Evolutionary conservation across 352 stramenopile species (phyloP), one percentile per base, ranked within the genome.

Genomic region (Blastocystis hominis): DNA sequence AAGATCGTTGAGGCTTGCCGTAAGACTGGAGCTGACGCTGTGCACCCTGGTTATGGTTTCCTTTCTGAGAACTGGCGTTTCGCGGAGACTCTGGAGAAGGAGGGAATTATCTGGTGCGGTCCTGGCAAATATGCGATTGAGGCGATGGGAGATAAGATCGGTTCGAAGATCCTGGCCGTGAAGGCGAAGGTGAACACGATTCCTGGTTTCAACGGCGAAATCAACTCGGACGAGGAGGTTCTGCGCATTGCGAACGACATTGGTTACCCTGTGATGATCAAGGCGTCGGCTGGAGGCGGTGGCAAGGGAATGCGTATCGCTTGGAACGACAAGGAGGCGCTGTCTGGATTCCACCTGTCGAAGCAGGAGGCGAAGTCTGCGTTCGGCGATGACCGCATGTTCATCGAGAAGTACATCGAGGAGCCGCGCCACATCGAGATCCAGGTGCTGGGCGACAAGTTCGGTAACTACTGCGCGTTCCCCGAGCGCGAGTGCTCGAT

Each of bases 181-280:
- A 91, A 95, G 9, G 96, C 96, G 0, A 93, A 93, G 1, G 94
- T 97, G 6, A 96, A 93, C 88, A 97, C 93, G 20, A 97, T 98
- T 88, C 95, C 95, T 3, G 95, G 96, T 34, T 97, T 94, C 88
- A 91, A 98, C 75, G 95, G 94, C 70, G 88, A 91, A 0, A 93
- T 95, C 70, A 90, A 93, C 78, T 90, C 90, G 47, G 88, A 93
- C 1, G 92, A 95, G 0, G 91, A 96, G 20, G 93, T 93, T 0
- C 88, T 97, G 3, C 89, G 92, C 76, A 92, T 98, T 63, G 91
- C 95, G 0, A 90, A 92, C 54, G 93, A 97, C 6, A 97, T 98
- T 66, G 94, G 94, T 5, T 98, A 98, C 89, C 96, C 96, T 0
- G 94, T 98, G 1, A 98, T 98, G 92, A 96, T 98, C 89, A 98